Percentiles rank a stretch among this genome's conserved stretches.
Evolutionary conservation across 1,139 yeast species (phyloP).

Genomic region (Arxiozyma heterogenica): DNA sequence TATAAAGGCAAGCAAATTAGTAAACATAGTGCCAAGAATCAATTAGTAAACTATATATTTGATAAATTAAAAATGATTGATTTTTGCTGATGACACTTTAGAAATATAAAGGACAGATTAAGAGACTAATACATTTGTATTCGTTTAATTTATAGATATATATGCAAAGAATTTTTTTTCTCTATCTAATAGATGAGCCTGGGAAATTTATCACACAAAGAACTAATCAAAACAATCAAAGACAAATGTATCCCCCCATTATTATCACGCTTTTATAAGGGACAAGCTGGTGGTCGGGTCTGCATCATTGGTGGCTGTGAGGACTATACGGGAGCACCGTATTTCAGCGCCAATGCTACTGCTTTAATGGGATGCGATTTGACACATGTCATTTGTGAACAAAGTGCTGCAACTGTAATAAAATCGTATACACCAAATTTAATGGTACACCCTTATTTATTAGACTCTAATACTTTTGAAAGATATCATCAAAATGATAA

Average conservation of each 20-base stretch:
- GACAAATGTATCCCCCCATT: conserved; percentile 65
- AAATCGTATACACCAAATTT: conserved; percentile 85
- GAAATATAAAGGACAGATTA: too few species aligned
- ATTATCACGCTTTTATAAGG: conserved; percentile 66
- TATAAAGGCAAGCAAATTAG: not conserved
- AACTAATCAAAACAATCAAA: conserved; percentile 42
- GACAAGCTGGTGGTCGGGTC: conserved; percentile 79
- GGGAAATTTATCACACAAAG: conserved; percentile 32
- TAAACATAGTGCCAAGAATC: not conserved
- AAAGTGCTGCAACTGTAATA: conserved; percentile 67
- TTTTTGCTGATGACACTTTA: too few species aligned
- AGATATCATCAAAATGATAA: not conserved
- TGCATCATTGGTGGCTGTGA: conserved; percentile 91
- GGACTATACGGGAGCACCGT: conserved; percentile 93
- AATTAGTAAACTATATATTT: too few species aligned
- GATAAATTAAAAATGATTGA: not conserved
- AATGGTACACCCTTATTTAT: conserved; percentile 89
- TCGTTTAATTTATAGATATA: too few species aligned
- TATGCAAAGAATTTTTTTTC: not conserved
- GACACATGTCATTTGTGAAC: conserved; percentile 79
- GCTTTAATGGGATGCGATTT: conserved; percentile 82
- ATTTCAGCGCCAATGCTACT: conserved; percentile 76
- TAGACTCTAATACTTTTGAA: conserved; percentile 6
- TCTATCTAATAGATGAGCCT: not conserved
- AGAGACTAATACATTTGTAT: not conserved